Conservation (phyloP, 139 green algal genomes). For the Chlorella sorokiniana region DNA sequence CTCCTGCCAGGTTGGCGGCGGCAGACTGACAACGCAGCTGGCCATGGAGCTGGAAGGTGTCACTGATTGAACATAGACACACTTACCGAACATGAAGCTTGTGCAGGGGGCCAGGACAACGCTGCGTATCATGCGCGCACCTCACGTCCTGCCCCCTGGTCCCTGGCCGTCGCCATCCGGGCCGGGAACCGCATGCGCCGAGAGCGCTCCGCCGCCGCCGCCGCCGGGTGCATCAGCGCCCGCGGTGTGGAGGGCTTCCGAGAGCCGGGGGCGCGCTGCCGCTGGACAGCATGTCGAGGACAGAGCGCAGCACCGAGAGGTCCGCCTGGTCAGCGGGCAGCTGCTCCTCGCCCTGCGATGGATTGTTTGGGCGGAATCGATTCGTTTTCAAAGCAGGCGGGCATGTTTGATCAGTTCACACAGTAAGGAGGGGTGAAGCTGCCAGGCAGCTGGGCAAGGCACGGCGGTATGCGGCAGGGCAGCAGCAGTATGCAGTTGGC, state of each 20-base stretch:
- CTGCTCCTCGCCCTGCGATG: neutral
- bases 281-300: slow-evolving; percentile 13
- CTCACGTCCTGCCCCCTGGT: too few species aligned
- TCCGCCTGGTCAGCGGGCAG: neutral
- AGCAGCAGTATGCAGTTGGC: neutral
- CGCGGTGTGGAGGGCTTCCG: neutral
- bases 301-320: slow-evolving; percentile 10
- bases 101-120: too few species aligned
- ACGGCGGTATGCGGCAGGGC: neutral
- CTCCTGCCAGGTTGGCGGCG: too few species aligned
- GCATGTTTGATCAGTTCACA: neutral
- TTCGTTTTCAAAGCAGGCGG: neutral
- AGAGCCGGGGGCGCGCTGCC: neutral
- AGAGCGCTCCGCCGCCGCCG: too few species aligned
- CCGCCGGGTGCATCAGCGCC: neutral
- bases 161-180: too few species aligned
- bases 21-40: too few species aligned
- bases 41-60: too few species aligned
- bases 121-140: too few species aligned
- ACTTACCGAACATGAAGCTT: too few species aligned
- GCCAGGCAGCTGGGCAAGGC: neutral
- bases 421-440: neutral
- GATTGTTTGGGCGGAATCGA: too few species aligned
- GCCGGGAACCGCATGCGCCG: too few species aligned
- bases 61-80: too few species aligned